Evolutionary conservation across 257 asterid genomes (phyloP).

Genomic region (Solanum arcanum): DNA sequence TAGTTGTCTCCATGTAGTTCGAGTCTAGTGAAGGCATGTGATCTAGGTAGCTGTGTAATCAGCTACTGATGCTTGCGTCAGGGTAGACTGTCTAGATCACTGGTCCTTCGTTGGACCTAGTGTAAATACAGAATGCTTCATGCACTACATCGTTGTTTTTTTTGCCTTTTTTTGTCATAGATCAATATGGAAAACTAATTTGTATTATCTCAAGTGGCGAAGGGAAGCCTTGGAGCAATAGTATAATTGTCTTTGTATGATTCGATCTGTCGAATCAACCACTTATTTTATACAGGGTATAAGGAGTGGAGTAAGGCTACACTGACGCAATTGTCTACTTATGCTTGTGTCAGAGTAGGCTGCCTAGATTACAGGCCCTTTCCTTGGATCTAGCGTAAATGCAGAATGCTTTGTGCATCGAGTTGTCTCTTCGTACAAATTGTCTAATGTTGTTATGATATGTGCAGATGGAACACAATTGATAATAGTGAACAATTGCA

Average conservation of each 20-base stretch:
- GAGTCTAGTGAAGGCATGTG: not conserved
- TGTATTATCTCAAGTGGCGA: accelerated
- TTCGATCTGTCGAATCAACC: not conserved
- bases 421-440: not conserved
- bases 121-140: not conserved
- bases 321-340: not conserved
- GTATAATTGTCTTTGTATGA: not conserved
- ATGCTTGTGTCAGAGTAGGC: not conserved
- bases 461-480: conserved; percentile 56
- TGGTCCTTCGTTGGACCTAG: not conserved
- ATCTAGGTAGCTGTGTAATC: not conserved
- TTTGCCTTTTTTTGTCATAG: not conserved
- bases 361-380: not conserved
- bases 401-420: not conserved
- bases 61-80: not conserved
- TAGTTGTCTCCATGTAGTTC: not conserved
- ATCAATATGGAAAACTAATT: not conserved
- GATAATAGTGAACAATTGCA: conserved; percentile 57
- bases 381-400: not conserved
- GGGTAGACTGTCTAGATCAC: not conserved
- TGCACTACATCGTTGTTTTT: no score
- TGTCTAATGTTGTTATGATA: not conserved
- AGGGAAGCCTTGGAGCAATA: not conserved
- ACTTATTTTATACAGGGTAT: not conserved
- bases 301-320: not conserved